A percentile compares a stretch with the other conserved stretches of the same genome.
Conservation (phyloP, 176 grass and related monocot genomes). For the Avena insularis region DNA sequence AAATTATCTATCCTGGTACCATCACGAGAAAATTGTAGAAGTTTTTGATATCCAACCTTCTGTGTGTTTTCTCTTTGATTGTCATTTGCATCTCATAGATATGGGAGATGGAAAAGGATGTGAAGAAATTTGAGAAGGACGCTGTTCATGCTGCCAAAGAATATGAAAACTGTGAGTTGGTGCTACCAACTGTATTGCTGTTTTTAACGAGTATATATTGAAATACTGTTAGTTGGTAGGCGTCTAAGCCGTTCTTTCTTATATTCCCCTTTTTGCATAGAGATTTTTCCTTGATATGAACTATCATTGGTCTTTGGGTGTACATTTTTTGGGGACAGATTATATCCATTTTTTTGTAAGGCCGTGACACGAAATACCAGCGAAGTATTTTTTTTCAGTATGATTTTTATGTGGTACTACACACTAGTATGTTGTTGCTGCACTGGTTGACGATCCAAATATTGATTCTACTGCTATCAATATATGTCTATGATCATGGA, state of each 20-base stretch:
- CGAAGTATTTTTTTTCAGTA: constrained; percentile 14
- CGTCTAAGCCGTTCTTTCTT: neutral
- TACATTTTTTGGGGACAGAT: neutral
- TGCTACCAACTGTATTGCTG: constrained; percentile 4
- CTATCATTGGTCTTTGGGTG: neutral
- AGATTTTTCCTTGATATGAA: constrained; percentile 13
- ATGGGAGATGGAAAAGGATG: constrained; percentile 78
- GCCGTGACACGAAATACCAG: neutral
- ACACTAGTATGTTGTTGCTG: neutral
- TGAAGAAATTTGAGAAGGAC: constrained; percentile 80
- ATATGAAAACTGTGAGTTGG: constrained; percentile 71
- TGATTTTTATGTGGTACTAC: constrained; percentile 8
- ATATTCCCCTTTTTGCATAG: neutral
- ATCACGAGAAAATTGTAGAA: neutral
- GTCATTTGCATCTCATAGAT: constrained; percentile 59
- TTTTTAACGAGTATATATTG: constrained; percentile 17
- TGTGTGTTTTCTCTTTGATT: constrained; percentile 39
- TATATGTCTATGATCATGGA: constrained; percentile 2
- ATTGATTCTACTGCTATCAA: neutral
- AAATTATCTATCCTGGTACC: constrained; percentile 11
- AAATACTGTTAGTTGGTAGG: neutral
- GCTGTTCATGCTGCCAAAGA: constrained; percentile 58
- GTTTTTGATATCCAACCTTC: constrained; percentile 5
- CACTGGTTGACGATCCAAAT: neutral
- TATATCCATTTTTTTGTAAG: constrained; percentile 24